Conservation (phyloP, 179 eudicot species). For the Camellia oleifera region DNA sequence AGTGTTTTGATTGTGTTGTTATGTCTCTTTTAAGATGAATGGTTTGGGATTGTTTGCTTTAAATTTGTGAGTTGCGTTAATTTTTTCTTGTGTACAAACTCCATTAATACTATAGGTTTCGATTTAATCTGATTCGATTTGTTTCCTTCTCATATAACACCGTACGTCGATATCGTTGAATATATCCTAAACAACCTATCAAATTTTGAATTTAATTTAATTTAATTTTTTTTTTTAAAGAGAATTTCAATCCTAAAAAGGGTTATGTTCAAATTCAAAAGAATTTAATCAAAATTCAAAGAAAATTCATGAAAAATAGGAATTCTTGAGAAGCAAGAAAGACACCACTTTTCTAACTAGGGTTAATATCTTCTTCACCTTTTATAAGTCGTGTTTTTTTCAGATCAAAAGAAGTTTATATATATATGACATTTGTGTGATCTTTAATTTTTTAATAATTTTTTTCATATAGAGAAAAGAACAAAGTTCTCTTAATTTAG, state of each 20-base stretch:
- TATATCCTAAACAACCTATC: not conserved
- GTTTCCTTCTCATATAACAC: not conserved
- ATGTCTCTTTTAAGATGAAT: not conserved
- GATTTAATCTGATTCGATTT: not conserved
- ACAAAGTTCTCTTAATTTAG: not conserved
- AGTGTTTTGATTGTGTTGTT: not conserved
- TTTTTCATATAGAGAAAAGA: not conserved
- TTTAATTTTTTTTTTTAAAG: not conserved
- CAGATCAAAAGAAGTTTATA: too few relatives aligned
- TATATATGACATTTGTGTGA: too few relatives aligned
- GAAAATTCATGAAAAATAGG: not conserved
- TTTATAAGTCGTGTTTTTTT: not conserved
- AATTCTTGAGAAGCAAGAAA: constrained; percentile 15
- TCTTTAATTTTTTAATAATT: too few relatives aligned
- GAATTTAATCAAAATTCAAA: not conserved
- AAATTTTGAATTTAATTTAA: not conserved
- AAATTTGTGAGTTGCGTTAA: not conserved
- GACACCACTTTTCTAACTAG: not conserved
- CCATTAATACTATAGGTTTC: not conserved
- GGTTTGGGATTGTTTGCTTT: not conserved
- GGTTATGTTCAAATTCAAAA: constrained; percentile 13
- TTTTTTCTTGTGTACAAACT: not conserved
- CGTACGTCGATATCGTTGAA: not conserved
- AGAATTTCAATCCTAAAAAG: not conserved
- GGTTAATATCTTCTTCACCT: not conserved